Percentiles rank a stretch among this genome's conserved stretches.
Evolutionary conservation across 768 basidiomycete species (phyloP).

Genomic region (Rhodosporidiobolus odoratus): DNA sequence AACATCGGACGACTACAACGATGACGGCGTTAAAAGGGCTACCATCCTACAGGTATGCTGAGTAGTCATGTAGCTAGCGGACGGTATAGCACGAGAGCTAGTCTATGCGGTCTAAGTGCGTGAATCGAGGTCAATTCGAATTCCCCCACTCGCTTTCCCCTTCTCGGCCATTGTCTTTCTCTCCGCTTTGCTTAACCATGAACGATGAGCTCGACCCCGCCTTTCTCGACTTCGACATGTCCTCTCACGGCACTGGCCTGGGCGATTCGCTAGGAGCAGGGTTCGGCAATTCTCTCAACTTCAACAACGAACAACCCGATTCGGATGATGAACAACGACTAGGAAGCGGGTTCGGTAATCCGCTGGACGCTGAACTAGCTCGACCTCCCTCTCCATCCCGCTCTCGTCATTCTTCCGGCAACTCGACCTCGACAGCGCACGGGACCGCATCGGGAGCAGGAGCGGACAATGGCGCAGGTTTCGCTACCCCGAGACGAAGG

Average conservation of each 20-base stretch:
- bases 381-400: background rate
- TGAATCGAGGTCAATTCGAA: no score
- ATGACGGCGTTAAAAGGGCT: no score
- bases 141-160: background rate
- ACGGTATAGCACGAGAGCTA: no score
- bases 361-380: background rate
- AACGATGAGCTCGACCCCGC: constrained; percentile 33
- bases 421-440: background rate
- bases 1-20: no score
- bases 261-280: background rate
- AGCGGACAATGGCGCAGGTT: background rate
- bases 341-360: background rate
- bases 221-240: constrained; percentile 24
- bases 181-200: background rate
- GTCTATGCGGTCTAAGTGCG: no score
- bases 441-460: background rate
- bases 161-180: no score
- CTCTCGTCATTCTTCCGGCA: background rate
- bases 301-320: background rate
- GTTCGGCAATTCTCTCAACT: background rate
- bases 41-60: no score
- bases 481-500: background rate
- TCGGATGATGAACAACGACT: background rate
- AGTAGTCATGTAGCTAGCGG: no score
- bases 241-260: background rate